phyloP scores from a whole-genome alignment of 75 land plant genomes.

The Sequoiadendron giganteum region DNA sequence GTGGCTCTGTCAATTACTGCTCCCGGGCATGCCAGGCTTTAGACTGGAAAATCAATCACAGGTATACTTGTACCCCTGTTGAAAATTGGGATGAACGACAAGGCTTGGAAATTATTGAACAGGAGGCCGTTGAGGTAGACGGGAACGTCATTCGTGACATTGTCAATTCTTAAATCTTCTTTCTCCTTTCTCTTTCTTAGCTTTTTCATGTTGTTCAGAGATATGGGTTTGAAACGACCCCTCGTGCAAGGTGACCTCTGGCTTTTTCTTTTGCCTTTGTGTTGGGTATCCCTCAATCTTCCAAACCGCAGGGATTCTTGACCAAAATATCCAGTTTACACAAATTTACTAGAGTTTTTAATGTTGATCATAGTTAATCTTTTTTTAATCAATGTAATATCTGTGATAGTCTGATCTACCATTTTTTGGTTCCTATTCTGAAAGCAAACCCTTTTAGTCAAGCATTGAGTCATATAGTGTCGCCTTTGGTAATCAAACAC shows the following conservation, averaged over 20 bases:
- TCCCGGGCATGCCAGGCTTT: constrained; percentile 32
- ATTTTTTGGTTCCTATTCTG: background rate
- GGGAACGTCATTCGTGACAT: background rate
- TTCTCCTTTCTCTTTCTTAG: background rate
- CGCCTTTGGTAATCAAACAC: too few species aligned
- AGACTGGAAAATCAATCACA: constrained; percentile 23
- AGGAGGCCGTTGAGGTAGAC: constrained; percentile 25
- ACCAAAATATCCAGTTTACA: background rate
- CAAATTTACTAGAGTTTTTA: background rate
- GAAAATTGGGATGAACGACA: constrained; percentile 7
- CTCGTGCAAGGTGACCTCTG: background rate
- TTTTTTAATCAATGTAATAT: background rate
- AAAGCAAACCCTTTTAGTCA: too few species aligned
- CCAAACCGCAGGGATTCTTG: background rate
- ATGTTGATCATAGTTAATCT: background rate
- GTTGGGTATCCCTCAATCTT: background rate
- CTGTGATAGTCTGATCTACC: background rate
- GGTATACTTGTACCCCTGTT: constrained; percentile 20
- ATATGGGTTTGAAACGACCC: background rate
- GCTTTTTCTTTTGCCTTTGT: background rate
- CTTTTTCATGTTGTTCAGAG: background rate
- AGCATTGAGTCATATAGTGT: too few species aligned
- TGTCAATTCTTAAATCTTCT: background rate
- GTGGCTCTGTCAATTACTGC: constrained; percentile 25
- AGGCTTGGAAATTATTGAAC: constrained; percentile 19